Evolutionary conservation across 371 early-diverging fungal species (phyloP), one percentile per base, ranked within the genome.

Genomic region (Mortierella sp.): DNA sequence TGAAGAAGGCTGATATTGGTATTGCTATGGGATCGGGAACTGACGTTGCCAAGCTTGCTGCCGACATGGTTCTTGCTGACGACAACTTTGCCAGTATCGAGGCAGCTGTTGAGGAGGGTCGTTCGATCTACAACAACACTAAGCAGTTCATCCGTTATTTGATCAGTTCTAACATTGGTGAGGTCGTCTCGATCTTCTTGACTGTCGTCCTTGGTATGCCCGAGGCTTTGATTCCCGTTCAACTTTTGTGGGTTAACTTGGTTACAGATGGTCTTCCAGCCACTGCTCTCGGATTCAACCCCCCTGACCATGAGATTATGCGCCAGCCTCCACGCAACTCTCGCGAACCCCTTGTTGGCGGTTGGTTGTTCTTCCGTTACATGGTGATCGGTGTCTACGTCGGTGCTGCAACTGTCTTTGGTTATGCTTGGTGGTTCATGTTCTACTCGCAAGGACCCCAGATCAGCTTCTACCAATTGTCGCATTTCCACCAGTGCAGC

Each of bases 251-350:
- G 98, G 98, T 98, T 60, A 99, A 99, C 83, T 84, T 99, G 79
- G 97, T 99, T 20, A 99, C 98, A 63, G 99, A 99, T 85, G 98
- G 98, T 16, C 89, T 98, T 66, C 99, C 99, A 35, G 99, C 99
- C 35, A 94, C 97, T 2, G 97, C 99, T 14, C 92, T 99, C 60
- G 98, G 98, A 37, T 97, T 99, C 86, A 98, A 99, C 84, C 98
- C 98, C 16, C 93, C 97, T 20, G 97, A 97, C 72, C 87, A 96
- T 45, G 95, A 94, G 77, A 97, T 97, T 60, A 99, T 99, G 99
- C 89, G 91, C 22, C 91, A 88, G 64, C 94, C 96, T 58, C 99
- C 99, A 60, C 92, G 98, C 68, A 92, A 90, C 63, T 85, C 91
- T 20, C 88, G 89, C 40, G 98, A 97, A 83, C 95, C 97, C 11